Conservation (phyloP, 306 rosid genomes). For the Castanea mollissima region DNA sequence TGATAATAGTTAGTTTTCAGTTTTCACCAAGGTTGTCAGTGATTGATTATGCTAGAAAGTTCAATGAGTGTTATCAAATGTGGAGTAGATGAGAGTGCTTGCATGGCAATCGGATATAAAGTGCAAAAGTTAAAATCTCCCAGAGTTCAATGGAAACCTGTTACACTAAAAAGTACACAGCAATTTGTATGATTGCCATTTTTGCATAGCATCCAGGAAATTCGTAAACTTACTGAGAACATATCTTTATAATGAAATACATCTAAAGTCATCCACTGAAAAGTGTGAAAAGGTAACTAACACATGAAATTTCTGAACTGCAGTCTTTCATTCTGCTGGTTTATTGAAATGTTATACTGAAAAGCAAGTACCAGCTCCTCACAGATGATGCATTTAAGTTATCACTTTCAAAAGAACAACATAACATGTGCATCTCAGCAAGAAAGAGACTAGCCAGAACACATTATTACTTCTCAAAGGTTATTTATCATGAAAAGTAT, state of each 20-base stretch:
- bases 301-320: not conserved
- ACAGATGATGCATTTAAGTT: not conserved
- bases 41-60: too few species aligned
- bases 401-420: not conserved
- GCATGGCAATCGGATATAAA: too few species aligned
- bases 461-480: not conserved
- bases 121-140: too few species aligned
- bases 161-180: not conserved
- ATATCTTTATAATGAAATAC: not conserved
- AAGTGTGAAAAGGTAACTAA: not conserved
- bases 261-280: not conserved
- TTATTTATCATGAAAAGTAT: constrained; percentile 6
- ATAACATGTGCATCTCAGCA: not conserved
- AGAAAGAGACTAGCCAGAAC: not conserved
- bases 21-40: too few species aligned
- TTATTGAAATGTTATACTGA: not conserved
- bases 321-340: not conserved
- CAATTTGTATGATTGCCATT: not conserved
- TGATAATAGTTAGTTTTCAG: too few species aligned
- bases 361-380: not conserved
- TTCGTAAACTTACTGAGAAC: not conserved
- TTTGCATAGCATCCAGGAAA: not conserved
- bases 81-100: too few species aligned
- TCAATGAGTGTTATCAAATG: too few species aligned
- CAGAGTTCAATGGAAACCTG: not conserved